Evolutionary conservation across 2,329 filamentous ascomycete species (phyloP), one percentile per base, ranked within the genome.

Genomic region (Mollisiaceae sp.): DNA sequence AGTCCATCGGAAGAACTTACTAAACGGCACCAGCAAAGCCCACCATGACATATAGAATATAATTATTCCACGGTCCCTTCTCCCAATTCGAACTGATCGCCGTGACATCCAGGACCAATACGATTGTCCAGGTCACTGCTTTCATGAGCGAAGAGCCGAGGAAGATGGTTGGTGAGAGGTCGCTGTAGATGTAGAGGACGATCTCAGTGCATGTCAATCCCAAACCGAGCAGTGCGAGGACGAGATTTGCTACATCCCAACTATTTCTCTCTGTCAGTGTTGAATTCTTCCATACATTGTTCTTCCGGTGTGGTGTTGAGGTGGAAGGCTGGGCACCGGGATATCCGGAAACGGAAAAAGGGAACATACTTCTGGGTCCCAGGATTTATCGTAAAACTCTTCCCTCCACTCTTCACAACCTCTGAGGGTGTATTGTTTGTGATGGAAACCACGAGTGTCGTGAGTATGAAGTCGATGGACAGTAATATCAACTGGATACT

Each of bases 61-160:
- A 54, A 54, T 54, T 54, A 54, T 54, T 54, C 50, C 50, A 54
- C 22, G 27, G 50, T 11, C 50, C 50, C 22, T 54, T 54, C 50
- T 54, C 50, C 50, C 50, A 54, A 18, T 54, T 18, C 12, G 22
- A 32, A 18, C 50, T 54, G 3, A 54, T 8, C 8, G 50, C 50
- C 50, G n/a, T 11, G 14, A 2, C 6, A 54, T 27, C 50, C 50
- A 54, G 8, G 11, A n/a, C 50, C 4, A 54, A 35, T 8, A 35
- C 50, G 2, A 14, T 24, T 6, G 27, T 35, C 50, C 50, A 54
- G 6, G 50, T 54, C 9, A 27, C 50, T 3, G 24, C 50, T n/a
- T 54, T 54, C 1, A 54, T 18, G 9, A 35, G 4, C 3, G 22
- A 35, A 15, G 24, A 54, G 24, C 24, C 22, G 14, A 54, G 50